Evolutionary conservation across 352 stramenopile species (phyloP).

Genomic region (Globisporangium radiosum): DNA sequence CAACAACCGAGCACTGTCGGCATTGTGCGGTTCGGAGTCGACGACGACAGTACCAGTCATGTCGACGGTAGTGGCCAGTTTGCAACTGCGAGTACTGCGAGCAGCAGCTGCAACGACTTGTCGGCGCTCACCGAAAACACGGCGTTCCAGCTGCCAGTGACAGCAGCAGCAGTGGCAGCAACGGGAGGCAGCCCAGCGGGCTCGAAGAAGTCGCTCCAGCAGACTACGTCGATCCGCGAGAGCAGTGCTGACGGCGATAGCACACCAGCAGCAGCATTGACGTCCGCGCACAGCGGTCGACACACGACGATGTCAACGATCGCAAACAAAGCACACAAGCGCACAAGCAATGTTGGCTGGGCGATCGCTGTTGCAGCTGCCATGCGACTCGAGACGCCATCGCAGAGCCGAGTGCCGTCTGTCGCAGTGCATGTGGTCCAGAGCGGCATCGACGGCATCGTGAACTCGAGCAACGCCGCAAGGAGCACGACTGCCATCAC

Average conservation of each 20-base stretch:
- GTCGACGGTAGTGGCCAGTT: background rate
- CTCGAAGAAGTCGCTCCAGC: conserved; percentile 1
- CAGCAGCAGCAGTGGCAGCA: background rate
- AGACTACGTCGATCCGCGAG: background rate
- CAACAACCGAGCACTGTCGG: conserved; percentile 23
- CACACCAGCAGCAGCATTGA: background rate
- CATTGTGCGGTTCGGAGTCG: conserved; percentile 19
- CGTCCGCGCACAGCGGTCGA: background rate
- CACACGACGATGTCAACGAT: background rate
- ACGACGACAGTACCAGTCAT: background rate
- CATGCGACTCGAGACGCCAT: background rate
- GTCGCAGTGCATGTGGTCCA: conserved; percentile 11
- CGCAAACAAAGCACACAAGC: background rate
- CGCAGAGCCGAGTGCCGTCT: background rate
- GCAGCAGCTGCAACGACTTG: background rate
- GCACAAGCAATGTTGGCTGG: background rate
- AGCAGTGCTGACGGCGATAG: background rate
- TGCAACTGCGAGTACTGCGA: background rate
- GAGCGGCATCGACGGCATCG: conserved; percentile 11
- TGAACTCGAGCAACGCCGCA: conserved; percentile 6
- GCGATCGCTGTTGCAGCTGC: background rate
- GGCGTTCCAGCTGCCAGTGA: background rate
- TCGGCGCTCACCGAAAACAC: background rate
- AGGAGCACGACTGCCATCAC: background rate
- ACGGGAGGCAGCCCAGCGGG: background rate